These are phyloP conservation scores for Colletotrichum camelliae DNA, from an alignment of 2,329 filamentous ascomycete species.

Conservation along the genomic window DNA sequence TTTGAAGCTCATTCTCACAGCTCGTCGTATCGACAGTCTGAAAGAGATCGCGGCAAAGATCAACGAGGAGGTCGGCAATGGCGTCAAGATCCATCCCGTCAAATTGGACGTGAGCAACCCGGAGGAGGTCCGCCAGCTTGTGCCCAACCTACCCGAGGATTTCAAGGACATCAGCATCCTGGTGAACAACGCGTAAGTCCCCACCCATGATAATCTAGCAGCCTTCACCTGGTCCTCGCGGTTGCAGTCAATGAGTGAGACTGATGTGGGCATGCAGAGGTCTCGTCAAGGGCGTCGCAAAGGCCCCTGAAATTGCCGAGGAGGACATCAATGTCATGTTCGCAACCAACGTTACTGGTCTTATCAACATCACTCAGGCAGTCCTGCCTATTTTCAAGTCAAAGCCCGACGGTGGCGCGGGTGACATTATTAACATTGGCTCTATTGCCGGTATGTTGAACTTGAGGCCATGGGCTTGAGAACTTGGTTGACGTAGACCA, in stretches of 20 bases:
- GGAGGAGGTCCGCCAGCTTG: conserved; percentile 75
- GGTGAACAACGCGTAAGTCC: conserved; percentile 90
- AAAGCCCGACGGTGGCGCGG: conserved; percentile 75
- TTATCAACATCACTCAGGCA: conserved; percentile 97
- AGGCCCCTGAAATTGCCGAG: conserved; percentile 81
- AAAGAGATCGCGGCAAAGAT: conserved; percentile 81
- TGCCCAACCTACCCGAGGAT: conserved; percentile 76
- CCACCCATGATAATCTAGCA: not conserved
- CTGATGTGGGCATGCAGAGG: conserved; percentile 59
- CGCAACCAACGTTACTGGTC: conserved; percentile 88
- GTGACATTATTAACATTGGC: conserved; percentile 95
- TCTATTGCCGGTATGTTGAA: conserved; percentile 73
- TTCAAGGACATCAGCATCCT: conserved; percentile 86
- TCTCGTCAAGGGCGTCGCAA: conserved; percentile 85
- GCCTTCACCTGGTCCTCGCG: not conserved
- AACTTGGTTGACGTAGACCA: not conserved
- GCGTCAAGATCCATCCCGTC: conserved; percentile 82
- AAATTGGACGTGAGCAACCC: conserved; percentile 88
- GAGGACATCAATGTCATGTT: conserved; percentile 90
- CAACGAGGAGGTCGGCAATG: conserved; percentile 74
- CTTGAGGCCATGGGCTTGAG: not conserved
- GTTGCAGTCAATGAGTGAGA: not conserved
- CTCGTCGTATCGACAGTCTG: conserved; percentile 81
- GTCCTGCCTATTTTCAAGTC: conserved; percentile 82
- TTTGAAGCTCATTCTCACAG: conserved; percentile 86